Evolutionary conservation across 1,284 basidiomycete genomes (phyloP), one percentile per base, ranked within the genome.

Genomic region (Pseudozyma sp.): DNA sequence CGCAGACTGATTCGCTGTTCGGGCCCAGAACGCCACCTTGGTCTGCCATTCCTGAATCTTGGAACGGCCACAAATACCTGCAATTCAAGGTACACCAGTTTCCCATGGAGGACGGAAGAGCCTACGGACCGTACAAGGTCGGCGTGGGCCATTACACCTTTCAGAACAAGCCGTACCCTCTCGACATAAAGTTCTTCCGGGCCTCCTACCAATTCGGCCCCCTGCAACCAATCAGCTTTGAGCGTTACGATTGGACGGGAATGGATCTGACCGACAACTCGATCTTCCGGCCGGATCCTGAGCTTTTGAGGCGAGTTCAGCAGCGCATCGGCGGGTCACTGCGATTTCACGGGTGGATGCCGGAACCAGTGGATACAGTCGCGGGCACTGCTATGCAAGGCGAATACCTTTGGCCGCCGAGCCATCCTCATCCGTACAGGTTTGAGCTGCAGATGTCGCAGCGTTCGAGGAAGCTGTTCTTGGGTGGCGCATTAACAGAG

Each of bases 391-490:
- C 33, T 2, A 8, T 13, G 40, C 29, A 59, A 30, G 56, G 49
- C 33, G 56, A 59, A 24, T 52, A 30, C 11, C 16, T 59, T 16
- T 59, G 56, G 56, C 56, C 56, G 11, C 56, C 56, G 4, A n/a
- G 37, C 1, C 2, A 9, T 0, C 29, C 35, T 19, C 40, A 46
- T 43, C 16, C 33, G 5, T 19, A 5, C 42, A 11, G 14, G 5
- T 30, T 17, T 13, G 49, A 47, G 31, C 19, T 54, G 31, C 31
- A 29, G 13, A 54, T 54, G 42, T 9, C 33, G 6, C 17, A 5
- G 4, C 2, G 16, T 3, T 8, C 31, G 7, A 48, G 33, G 10
- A 19, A 19, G 33, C 10, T 17, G 33, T 10, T 48, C 33, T 7
- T 35, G n/a, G 14, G 5, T 5, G 50, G 7, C 16, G 39, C 39